These are phyloP conservation scores for Tuber borchii DNA, from an alignment of 495 filamentous ascomycete species.

Conservation along the genomic window DNA sequence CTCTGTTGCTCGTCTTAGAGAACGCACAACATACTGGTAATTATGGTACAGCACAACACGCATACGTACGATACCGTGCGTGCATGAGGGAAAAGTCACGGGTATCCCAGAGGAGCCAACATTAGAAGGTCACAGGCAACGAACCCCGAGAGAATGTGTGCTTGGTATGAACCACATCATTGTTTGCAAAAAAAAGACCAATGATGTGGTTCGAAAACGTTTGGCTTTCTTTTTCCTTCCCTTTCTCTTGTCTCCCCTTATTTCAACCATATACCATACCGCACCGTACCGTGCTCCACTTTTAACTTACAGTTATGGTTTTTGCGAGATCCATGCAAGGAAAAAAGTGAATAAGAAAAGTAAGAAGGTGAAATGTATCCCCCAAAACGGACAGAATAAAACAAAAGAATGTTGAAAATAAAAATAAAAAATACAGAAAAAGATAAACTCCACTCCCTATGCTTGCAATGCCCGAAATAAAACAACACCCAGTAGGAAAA, in stretches of 20 bases:
- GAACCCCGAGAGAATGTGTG: not conserved
- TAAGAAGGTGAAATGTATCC: slow-evolving; percentile 37
- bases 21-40: not conserved
- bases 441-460: slow-evolving; percentile 28
- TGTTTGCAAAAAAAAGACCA: not conserved
- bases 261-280: not conserved
- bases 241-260: not conserved
- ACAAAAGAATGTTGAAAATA: slow-evolving; percentile 13
- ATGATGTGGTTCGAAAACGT: not conserved
- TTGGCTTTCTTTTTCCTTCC: slow-evolving; percentile 12
- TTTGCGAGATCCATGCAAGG: not conserved
- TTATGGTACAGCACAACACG: not conserved
- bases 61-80: not conserved
- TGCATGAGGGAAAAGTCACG: not conserved
- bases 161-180: not conserved
- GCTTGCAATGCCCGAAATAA: slow-evolving; percentile 31
- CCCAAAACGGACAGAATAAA: slow-evolving; percentile 19
- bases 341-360: not conserved
- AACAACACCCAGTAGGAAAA: slow-evolving; percentile 19
- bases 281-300: not conserved
- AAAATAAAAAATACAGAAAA: slow-evolving; percentile 25
- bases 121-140: not conserved
- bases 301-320: not conserved
- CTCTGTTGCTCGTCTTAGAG: not conserved
- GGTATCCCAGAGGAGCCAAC: not conserved